A percentile compares a stretch with the other conserved stretches of the same genome.
phyloP scores from a whole-genome alignment of 495 filamentous ascomycete species.

The Xanthoparmelia taractica region DNA sequence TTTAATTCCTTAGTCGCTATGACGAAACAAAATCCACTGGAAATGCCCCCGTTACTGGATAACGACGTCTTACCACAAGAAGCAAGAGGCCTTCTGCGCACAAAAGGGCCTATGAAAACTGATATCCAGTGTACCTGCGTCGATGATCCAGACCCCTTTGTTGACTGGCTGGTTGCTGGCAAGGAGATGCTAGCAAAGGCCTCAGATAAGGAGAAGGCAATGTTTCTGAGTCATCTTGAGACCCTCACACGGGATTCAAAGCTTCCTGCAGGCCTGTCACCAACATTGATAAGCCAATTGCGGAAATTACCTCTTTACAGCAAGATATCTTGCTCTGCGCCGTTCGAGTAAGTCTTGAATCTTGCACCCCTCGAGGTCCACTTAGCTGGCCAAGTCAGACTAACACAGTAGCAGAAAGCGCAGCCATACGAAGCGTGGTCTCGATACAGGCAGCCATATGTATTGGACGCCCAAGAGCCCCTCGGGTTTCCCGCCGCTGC shows the following conservation, averaged over 20 bases:
- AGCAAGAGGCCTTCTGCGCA: constrained; percentile 4
- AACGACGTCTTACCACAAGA: not conserved
- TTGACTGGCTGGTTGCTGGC: constrained; percentile 14
- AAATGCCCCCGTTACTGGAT: constrained; percentile 6
- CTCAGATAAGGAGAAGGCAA: not conserved
- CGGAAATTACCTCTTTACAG: constrained; percentile 18
- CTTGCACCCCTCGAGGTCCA: not conserved
- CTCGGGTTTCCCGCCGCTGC: constrained; percentile 12
- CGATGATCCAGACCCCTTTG: not conserved
- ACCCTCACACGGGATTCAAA: not conserved
- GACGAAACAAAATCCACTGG: not conserved
- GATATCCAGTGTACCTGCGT: not conserved
- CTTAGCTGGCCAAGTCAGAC: not conserved
- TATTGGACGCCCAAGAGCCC: not conserved
- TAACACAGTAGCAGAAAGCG: not conserved
- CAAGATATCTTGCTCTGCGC: not conserved
- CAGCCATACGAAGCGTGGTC: not conserved
- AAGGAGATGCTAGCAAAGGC: not conserved
- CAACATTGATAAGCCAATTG: not conserved
- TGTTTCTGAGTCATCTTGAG: constrained; percentile 13
- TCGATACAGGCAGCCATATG: not conserved
- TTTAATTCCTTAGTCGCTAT: not conserved
- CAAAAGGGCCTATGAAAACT: not conserved
- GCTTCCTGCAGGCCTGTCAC: not conserved
- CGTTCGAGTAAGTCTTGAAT: constrained; percentile 9